Conservation (phyloP, 2,329 filamentous ascomycete genomes). For the Diaporthe sp. region DNA sequence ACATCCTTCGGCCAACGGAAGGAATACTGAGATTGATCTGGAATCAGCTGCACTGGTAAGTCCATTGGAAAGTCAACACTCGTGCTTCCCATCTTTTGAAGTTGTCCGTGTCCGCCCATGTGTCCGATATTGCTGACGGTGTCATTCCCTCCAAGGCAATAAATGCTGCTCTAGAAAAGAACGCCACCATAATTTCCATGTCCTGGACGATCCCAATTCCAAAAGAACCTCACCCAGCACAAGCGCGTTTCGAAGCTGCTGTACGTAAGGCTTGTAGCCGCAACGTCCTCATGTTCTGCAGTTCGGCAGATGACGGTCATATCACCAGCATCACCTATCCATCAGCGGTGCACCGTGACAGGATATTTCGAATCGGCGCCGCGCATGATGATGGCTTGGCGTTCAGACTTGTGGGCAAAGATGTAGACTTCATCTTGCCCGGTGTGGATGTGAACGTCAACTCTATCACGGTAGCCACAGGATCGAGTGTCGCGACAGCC, state of each 20-base stretch:
- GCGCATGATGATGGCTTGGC: not conserved
- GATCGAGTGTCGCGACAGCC: not conserved
- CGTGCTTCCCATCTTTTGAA: no score
- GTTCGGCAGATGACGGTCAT: not conserved
- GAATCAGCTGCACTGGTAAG: constrained; percentile 10
- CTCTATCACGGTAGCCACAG: not conserved
- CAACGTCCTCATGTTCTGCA: constrained; percentile 7
- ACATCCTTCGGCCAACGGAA: not conserved
- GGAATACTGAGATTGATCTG: not conserved
- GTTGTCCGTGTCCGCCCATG: no score
- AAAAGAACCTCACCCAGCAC: fast-evolving
- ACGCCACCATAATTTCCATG: constrained; percentile 14
- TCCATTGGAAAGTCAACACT: no score
- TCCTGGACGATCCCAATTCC: not conserved
- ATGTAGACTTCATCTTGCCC: not conserved
- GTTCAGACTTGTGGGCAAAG: not conserved
- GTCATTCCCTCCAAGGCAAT: not conserved
- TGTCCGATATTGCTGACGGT: no score
- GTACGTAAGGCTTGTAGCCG: fast-evolving
- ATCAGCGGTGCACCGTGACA: not conserved
- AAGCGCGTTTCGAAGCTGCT: not conserved
- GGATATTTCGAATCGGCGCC: not conserved
- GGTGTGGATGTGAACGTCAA: not conserved
- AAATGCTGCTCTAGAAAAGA: not conserved
- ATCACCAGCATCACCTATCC: fast-evolving